phyloP scores from a whole-genome alignment of 306 rosid genomes.

The Boehmeria nivea region DNA sequence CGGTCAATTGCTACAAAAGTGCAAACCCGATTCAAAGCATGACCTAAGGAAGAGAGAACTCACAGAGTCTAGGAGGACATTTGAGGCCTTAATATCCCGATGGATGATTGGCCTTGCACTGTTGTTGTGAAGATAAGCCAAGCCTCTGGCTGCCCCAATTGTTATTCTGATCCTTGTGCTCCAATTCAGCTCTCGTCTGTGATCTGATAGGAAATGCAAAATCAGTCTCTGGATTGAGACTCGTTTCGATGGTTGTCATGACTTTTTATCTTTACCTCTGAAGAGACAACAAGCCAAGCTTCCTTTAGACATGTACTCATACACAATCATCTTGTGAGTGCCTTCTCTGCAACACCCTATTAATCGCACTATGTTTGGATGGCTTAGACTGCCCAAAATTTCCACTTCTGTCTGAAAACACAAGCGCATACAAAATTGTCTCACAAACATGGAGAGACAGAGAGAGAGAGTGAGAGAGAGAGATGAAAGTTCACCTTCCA shows the following conservation, averaged over 20 bases:
- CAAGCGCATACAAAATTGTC: not conserved
- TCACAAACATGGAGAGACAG: no score
- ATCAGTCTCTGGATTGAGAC: not conserved
- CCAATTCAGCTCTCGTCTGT: slow-evolving; percentile 26
- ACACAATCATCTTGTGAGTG: slow-evolving; percentile 45
- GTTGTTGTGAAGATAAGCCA: slow-evolving; percentile 40
- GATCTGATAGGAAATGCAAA: slow-evolving; percentile 15
- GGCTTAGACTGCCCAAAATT: slow-evolving; percentile 34
- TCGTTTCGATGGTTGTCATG: not conserved
- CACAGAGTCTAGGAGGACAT: slow-evolving; percentile 46
- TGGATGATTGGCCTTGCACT: slow-evolving; percentile 40
- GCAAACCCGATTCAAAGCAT: no score
- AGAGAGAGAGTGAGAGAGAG: no score
- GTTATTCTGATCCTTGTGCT: slow-evolving; percentile 46
- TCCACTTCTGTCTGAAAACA: slow-evolving; percentile 44
- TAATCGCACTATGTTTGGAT: slow-evolving; percentile 54
- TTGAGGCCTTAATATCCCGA: slow-evolving; percentile 47
- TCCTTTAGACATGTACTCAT: slow-evolving; percentile 52
- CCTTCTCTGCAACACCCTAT: slow-evolving; percentile 48
- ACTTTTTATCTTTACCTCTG: slow-evolving; percentile 18
- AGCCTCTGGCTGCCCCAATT: slow-evolving; percentile 40
- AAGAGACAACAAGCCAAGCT: slow-evolving; percentile 46
- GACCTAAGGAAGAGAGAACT: slow-evolving; percentile 16
- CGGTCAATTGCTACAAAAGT: not conserved
- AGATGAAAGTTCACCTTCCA: slow-evolving; percentile 32